Evolutionary conservation across 768 basidiomycete species (phyloP).

Genomic region (Naganishia randhawae): DNA sequence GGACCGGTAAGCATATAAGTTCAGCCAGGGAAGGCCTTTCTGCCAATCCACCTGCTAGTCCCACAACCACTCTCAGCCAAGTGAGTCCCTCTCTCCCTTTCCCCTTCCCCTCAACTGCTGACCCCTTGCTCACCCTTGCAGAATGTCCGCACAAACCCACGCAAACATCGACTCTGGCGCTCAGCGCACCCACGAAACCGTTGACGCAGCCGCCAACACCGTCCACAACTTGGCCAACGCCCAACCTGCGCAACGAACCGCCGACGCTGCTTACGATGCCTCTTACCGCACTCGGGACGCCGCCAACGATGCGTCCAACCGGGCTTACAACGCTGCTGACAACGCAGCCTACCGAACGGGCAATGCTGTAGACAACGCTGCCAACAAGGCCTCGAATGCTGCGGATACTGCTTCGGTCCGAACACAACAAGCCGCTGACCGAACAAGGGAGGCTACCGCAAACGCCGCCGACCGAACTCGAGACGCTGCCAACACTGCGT

Average conservation of each 20-base stretch:
- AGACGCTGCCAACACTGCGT: constrained; percentile 54
- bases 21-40: not conserved
- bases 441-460: not conserved
- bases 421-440: not conserved
- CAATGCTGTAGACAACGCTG: not conserved
- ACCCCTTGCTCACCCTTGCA: not conserved
- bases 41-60: not conserved
- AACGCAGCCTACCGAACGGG: not conserved
- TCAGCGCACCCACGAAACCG: constrained; percentile 23
- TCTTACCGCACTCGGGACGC: not conserved
- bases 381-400: not conserved
- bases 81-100: not conserved
- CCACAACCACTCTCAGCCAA: too few species aligned
- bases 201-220: constrained; percentile 11
- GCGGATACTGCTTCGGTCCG: not conserved
- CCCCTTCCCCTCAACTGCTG: not conserved
- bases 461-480: constrained; percentile 7
- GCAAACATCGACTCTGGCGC: constrained; percentile 1
- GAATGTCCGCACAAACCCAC: constrained; percentile 22
- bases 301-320: not conserved
- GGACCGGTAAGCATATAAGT: not conserved
- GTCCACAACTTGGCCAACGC: constrained; percentile 2
- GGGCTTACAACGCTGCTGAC: not conserved
- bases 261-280: not conserved
- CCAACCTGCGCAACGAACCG: not conserved